Base-by-base conservation (phyloP, 768 basidiomycete species). In the Amanita polypyramis region DNA sequence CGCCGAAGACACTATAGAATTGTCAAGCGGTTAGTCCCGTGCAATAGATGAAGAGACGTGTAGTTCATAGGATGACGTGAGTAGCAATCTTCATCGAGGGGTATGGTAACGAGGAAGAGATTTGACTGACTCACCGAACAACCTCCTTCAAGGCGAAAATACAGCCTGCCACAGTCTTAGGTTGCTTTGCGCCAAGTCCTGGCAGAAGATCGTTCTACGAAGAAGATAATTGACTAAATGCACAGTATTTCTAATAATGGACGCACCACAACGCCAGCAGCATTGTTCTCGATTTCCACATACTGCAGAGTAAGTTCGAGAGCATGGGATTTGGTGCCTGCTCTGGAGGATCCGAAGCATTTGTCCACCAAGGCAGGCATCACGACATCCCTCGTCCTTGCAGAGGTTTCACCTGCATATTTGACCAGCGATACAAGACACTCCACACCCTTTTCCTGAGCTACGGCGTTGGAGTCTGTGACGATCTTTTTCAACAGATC, bases 371-470 rank as follows among this genome's bases (percentile, higher is more conserved):
- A 66, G 3, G 85, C 84, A n/a, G 93, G 89, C 6, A 96, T 71
- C 7, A 99, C 82, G 2, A 72, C 73, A 44, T 87, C 79, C 57
- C 90, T 75, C 34, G 87, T 85, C 66, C 80, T 82, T 40, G 85
- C 85, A 38, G 85, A 80, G 38, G 76, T 82, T 73, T 94, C 91
- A 51, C 95, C 96, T 5, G 92, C 88, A 59, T 82, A 90, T 67
- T 92, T 90, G 55, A 96, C 82, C 50, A 98, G 74, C 25, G 82
- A 74, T 46, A 85, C 79, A 29, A 94, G 66, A 56, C 86, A 91
- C 60, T 97, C 95, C 4, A 98, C 77, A 27, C 89, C 96, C 62
- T 95, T 97, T 72, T 99, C 96, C 65, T 99, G 96, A 9, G 95
- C 94, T 25, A 97, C 95, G 21, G 86, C 96, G 64, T 98, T 98